Evolutionary conservation across 768 basidiomycete genomes (phyloP).

Genomic region (Phlebiopsis flavidoalba): DNA sequence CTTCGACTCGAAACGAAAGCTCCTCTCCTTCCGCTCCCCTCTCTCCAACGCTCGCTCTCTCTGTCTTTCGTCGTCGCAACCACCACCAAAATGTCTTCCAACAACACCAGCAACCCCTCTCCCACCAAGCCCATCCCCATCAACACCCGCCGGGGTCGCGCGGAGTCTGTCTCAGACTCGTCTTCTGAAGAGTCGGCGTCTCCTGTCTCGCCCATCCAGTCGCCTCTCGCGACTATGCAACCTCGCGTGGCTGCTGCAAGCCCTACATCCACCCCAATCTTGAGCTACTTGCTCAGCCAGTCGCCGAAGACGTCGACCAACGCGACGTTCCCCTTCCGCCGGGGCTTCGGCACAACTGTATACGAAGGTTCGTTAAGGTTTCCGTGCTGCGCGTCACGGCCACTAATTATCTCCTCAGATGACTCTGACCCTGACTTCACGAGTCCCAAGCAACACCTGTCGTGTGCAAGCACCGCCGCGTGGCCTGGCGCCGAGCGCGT

Average conservation of each 20-base stretch:
- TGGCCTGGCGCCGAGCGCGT: conserved; percentile 48
- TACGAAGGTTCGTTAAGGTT: conserved; percentile 50
- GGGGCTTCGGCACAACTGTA: conserved; percentile 45
- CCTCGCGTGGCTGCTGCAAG: conserved; percentile 45
- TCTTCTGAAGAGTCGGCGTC: conserved; percentile 48
- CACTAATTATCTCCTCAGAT: conserved; percentile 8
- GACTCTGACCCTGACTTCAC: conserved; percentile 13
- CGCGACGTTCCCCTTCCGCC: conserved; percentile 58
- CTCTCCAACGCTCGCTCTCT: neutral
- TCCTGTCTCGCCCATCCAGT: conserved; percentile 39
- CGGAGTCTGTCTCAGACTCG: conserved; percentile 52
- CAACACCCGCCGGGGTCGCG: conserved; percentile 45
- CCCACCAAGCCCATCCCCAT: conserved; percentile 69
- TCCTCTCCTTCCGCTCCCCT: neutral
- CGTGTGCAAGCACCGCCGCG: conserved; percentile 52
- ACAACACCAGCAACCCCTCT: conserved; percentile 29
- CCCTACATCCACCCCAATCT: conserved; percentile 63
- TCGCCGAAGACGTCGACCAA: conserved; percentile 42
- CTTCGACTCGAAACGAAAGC: conserved; percentile 1
- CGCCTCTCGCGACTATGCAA: conserved; percentile 31
- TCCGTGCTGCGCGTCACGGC: neutral
- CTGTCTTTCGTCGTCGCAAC: conserved; percentile 3
- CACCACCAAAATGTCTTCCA: conserved; percentile 15
- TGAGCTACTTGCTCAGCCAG: conserved; percentile 63
- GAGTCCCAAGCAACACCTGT: conserved; percentile 19